These are phyloP conservation scores for Mytilinidion resinicola DNA, from an alignment of 495 filamentous ascomycete genomes.

Conservation along the genomic window DNA sequence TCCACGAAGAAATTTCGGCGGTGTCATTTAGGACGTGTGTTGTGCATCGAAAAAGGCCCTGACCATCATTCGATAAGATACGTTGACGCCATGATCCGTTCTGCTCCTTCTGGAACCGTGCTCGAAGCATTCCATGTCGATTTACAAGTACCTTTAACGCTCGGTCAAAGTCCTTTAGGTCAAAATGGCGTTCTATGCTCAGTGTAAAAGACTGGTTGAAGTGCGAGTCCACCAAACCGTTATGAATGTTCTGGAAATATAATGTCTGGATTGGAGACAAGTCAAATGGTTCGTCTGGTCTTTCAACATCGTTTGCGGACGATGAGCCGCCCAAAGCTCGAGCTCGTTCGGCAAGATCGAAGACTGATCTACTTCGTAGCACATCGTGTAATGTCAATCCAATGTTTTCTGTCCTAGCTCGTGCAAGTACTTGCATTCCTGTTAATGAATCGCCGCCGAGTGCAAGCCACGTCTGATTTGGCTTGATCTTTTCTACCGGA, in stretches of 20 bases:
- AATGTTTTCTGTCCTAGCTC: slow-evolving; percentile 18
- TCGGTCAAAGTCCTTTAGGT: background rate
- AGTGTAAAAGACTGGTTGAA: slow-evolving; percentile 30
- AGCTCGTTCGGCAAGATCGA: slow-evolving; percentile 17
- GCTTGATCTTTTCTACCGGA: too few species aligned
- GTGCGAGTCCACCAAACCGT: slow-evolving; percentile 17
- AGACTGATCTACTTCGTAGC: slow-evolving; percentile 21
- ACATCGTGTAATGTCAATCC: slow-evolving; percentile 24
- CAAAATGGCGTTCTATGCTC: slow-evolving; percentile 4
- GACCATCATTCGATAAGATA: too few species aligned
- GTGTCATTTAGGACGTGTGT: too few species aligned
- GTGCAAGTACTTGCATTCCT: slow-evolving; percentile 23
- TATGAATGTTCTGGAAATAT: slow-evolving; percentile 17
- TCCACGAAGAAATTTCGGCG: too few species aligned
- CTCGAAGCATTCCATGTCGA: slow-evolving; percentile 30
- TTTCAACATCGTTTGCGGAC: too few species aligned
- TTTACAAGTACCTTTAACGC: slow-evolving; percentile 20
- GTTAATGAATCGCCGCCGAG: slow-evolving; percentile 24
- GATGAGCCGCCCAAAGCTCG: too few species aligned
- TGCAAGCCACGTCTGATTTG: too few species aligned
- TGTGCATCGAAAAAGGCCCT: too few species aligned
- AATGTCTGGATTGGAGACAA: slow-evolving; percentile 28
- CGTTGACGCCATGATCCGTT: slow-evolving; percentile 20
- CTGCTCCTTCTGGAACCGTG: slow-evolving; percentile 14
- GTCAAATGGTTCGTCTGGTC: slow-evolving; percentile 15